Evolutionary conservation across 305 asterid species (phyloP), one percentile per base, ranked within the genome.

Genomic region (Ilex paraguariensis): DNA sequence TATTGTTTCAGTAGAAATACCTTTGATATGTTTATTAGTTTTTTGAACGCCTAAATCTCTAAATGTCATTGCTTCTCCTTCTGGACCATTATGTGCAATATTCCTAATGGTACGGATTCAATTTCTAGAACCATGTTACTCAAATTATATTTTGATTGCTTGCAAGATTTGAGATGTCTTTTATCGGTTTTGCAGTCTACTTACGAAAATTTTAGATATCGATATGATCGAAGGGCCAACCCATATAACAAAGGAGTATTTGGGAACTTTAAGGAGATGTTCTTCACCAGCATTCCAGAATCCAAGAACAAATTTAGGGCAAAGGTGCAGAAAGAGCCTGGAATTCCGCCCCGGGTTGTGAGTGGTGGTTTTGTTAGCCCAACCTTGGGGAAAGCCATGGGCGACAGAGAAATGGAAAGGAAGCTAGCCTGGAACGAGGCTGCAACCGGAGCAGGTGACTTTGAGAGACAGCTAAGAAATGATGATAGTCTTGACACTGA

Each of bases 261-360:
- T 53, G 16, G 13, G 51, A 91, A 88, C 77, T 84, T 88, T 71
- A 54, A 76, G 85, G 98, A 88, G 64, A 48, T 76, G 67, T 86
- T 91, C 84, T 91, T 80, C 73, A 80, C 76, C 30, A 68, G 80
- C 54, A 66, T 91, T 45, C 94, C 96, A 64, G 69, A 75, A 42
- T 91, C 98, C n/a, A 84, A 80, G 82, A 88, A 83, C 79, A 70
- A 86, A 40, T 91, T 91, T 77, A 79, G 91, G 62, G 94, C 91
- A 6, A 77, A 72, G 71, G 82, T 86, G 74, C 79, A 63, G 66
- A 83, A 64, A 62, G 82, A 71, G 55, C 48, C 82, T 4, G 61
- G 54, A 62, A 28, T 65, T 55, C 77, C 70, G 16, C 63, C 83
- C 36, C 73, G 68, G 9, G 72, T 77, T 14, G 71, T 72, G 14